A percentile compares a stretch with the other conserved stretches of the same genome.
These are phyloP conservation scores for Mucor saturninus DNA, from an alignment of 371 early-diverging fungal species.

Conservation along the genomic window DNA sequence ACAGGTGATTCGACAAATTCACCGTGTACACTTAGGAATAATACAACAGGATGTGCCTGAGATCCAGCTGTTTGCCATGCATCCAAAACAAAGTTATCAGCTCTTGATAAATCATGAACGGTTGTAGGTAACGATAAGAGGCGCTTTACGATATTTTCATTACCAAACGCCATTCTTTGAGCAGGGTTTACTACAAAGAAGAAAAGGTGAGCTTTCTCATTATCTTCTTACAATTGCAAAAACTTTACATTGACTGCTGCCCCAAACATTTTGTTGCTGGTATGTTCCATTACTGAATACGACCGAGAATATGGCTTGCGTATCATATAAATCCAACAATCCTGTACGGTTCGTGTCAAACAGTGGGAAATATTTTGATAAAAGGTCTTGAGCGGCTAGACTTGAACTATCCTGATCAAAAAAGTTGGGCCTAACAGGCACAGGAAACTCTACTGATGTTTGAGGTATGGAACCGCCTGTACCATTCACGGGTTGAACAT, in stretches of 20 bases:
- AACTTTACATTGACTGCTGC: slow-evolving; percentile 37
- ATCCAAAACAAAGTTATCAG: slow-evolving; percentile 55
- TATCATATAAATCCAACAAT: slow-evolving; percentile 42
- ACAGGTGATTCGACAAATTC: slow-evolving; percentile 54
- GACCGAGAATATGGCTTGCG: slow-evolving; percentile 39
- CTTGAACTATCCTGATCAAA: slow-evolving; percentile 46
- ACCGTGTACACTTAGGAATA: slow-evolving; percentile 58
- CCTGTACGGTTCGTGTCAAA: slow-evolving; percentile 48
- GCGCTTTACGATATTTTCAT: slow-evolving; percentile 41
- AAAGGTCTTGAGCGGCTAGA: slow-evolving; percentile 38
- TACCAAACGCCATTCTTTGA: slow-evolving; percentile 21
- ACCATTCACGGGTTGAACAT: slow-evolving; percentile 23
- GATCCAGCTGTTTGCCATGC: slow-evolving; percentile 57
- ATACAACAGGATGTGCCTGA: slow-evolving; percentile 35
- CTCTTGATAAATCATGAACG: slow-evolving; percentile 45
- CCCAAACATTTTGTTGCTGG: slow-evolving; percentile 39
- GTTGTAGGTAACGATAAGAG: slow-evolving; percentile 56
- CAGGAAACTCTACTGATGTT: slow-evolving; percentile 4
- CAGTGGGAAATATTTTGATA: slow-evolving; percentile 48
- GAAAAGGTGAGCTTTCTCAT: not conserved
- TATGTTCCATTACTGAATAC: slow-evolving; percentile 31
- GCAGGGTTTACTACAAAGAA: slow-evolving; percentile 3
- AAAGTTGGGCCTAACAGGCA: slow-evolving; percentile 28
- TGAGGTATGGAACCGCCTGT: slow-evolving; percentile 13
- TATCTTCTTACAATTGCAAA: not conserved